Conservation (phyloP, 495 filamentous ascomycete genomes). For the Darksidea phi region DNA sequence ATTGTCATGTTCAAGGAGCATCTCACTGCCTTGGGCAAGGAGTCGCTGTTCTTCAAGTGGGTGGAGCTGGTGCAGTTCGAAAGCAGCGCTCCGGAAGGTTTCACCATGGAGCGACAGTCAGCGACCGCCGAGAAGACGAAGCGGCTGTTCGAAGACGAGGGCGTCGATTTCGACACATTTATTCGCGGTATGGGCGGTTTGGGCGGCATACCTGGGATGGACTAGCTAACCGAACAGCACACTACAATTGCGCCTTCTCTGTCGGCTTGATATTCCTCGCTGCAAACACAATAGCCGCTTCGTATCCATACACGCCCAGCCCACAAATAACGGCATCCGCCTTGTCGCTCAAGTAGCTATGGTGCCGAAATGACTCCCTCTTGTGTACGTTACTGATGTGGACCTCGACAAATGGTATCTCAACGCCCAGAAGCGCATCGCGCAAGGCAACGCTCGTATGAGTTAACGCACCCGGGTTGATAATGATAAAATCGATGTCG, state of each 20-base stretch:
- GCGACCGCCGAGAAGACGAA: conserved; percentile 63
- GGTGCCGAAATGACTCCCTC: conserved; percentile 60
- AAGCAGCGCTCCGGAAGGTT: conserved; percentile 68
- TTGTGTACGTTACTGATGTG: conserved; percentile 70
- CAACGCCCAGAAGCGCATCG: conserved; percentile 63
- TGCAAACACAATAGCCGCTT: conserved; percentile 64
- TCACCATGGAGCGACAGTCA: conserved; percentile 65
- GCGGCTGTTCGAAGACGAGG: conserved; percentile 66
- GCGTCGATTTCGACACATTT: conserved; percentile 74
- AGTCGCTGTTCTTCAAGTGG: conserved; percentile 80
- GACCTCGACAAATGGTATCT: conserved; percentile 68
- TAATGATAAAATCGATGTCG: conserved; percentile 60
- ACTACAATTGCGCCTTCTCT: conserved; percentile 34
- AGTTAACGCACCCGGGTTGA: conserved; percentile 69
- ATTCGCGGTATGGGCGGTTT: conserved; percentile 70
- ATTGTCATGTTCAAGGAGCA: conserved; percentile 68
- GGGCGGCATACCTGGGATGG: conserved; percentile 55
- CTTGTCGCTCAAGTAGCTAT: conserved; percentile 70
- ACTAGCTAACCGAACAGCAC: not conserved
- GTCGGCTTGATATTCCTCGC: conserved; percentile 49
- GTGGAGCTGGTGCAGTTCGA: conserved; percentile 84
- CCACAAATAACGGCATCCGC: conserved; percentile 67
- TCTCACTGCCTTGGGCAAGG: conserved; percentile 69
- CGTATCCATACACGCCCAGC: conserved; percentile 67
- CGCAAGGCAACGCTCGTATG: conserved; percentile 67